These are phyloP conservation scores for Phaffia rhodozyma DNA, from an alignment of 1,284 basidiomycete species.

Conservation along the genomic window DNA sequence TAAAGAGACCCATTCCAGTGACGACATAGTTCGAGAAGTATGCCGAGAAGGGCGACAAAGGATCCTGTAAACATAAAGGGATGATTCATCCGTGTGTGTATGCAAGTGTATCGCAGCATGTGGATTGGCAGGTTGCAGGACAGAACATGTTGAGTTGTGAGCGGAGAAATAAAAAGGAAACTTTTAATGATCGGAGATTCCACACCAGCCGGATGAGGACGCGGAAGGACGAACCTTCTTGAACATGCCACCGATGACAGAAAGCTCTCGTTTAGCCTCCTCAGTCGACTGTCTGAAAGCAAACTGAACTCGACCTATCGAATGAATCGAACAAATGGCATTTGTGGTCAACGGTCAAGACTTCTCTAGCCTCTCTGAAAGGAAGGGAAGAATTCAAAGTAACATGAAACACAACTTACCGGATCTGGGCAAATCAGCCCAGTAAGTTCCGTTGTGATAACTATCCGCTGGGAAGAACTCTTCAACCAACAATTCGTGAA, in stretches of 20 bases:
- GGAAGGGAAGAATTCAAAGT: neutral
- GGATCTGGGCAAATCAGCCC: conserved; percentile 31
- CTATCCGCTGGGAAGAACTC: conserved; percentile 14
- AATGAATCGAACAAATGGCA: neutral
- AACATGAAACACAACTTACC: conserved; percentile 16
- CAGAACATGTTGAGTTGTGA: neutral
- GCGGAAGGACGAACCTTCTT: conserved; percentile 30
- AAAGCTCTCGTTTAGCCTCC: conserved; percentile 38
- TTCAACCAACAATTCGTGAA: conserved; percentile 3
- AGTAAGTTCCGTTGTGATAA: conserved; percentile 27
- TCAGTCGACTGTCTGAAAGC: conserved; percentile 37
- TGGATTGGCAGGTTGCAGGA: neutral
- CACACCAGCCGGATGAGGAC: neutral
- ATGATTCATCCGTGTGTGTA: neutral
- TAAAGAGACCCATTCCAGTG: conserved; percentile 44
- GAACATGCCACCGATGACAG: conserved; percentile 39
- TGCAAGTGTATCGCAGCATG: neutral
- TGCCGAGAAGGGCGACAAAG: conserved; percentile 34
- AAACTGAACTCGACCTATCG: conserved; percentile 30
- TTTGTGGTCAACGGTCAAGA: neutral
- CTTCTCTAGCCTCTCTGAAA: too few relatives aligned
- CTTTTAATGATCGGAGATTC: neutral
- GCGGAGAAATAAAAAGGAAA: neutral
- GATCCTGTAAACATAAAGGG: conserved; percentile 10
- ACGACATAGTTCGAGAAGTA: conserved; percentile 42